Base-by-base conservation (phyloP, 129 eudicot species). In the Helichrysum umbraculigerum region DNA sequence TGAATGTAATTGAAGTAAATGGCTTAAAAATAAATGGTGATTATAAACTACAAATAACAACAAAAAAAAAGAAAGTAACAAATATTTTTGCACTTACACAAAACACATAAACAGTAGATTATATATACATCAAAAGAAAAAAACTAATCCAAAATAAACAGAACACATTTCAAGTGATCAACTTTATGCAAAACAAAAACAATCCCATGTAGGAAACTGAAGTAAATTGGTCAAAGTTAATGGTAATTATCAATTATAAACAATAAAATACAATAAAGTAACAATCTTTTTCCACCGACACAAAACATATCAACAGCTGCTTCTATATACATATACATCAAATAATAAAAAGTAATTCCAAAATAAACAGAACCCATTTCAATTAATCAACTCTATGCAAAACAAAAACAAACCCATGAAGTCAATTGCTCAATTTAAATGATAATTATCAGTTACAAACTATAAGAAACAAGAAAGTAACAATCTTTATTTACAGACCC, bases 321-420 rank as follows among this genome's bases (percentile, higher is more conserved):
- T 61, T 61, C 12, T n/a, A 28, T 61, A 11, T 12, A 61, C 28
- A 28, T 61, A 11, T 12, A 61, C 28, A 52, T 7, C 59, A 52
- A 70, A 17, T 25, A 28, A 44, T 22, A 6, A 77, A 25, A 63
- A 37, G 15, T 37, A 52, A 66, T 65, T 65, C 77, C n/a, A 20
- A 30, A 80, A n/a, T 67, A 8, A 32, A 32, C 42, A 67, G 32
- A 39, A 29, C 66, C 57, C 80, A 74, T 62, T 17, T 75, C 76
- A 14, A 57, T 68, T 67, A 16, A 57, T 47, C 59, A 56, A 59
- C 7, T 57, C 16, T 60, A 70, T 34, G 7, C 58, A 44, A 63
- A 81, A 73, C 51, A 19, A 19, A 22, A 41, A 66, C 4, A 21
- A 72, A 54, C 61, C 76, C 75, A 67, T 68, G 51, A 60, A 25